Base-by-base conservation (phyloP, 352 stramenopile genomes). In the Globisporangium parvum region DNA sequence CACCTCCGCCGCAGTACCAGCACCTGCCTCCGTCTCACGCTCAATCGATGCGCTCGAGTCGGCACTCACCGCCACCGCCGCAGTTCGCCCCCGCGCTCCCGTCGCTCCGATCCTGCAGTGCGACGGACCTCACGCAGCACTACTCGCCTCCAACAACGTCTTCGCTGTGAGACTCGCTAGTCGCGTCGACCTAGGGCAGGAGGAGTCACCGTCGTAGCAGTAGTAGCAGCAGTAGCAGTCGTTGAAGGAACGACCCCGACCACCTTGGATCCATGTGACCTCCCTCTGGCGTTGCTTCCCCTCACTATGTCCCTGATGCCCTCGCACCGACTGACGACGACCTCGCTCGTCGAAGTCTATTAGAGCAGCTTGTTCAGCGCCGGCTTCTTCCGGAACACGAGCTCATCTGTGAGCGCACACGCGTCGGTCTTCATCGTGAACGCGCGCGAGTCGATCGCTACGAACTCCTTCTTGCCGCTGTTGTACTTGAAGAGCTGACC, bases 401-500 rank as follows among this genome's bases (percentile, higher is more conserved):
- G 53, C 24, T 84, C 63, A 33, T 87, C 71, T 39, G 62, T 53
- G 15, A 91, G 68, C 24, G 83, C 76, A 33, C 74, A 88, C 9
- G 78, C 83, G 55, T 93, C 83, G 0, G 80, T 93, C 45, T 75
- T 84, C 26, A 88, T 69, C 1, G 80, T 93, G 55, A 93, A 91
- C 0, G 71, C 76, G 2, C 80, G 66, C 18, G 77, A 82, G 20
- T 86, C 69, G 10, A 91, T 75, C 0, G 80, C 54, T 10, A 77
- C 45, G 21, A 93, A 91, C 49, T 82, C 75, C 51, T 91, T 93
- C 44, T 91, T 93, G 24, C 78, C 80, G 12, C 80, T 90, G 47
- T 87, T 93, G 68, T 93, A 91, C 50, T 84, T 85, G 59, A 91
- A 93, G 47, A 91, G 89, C 63, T 90, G 80, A 11, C 68, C 72